Base-by-base conservation (phyloP, 768 basidiomycete genomes). In the Phaeotremella fagi region DNA sequence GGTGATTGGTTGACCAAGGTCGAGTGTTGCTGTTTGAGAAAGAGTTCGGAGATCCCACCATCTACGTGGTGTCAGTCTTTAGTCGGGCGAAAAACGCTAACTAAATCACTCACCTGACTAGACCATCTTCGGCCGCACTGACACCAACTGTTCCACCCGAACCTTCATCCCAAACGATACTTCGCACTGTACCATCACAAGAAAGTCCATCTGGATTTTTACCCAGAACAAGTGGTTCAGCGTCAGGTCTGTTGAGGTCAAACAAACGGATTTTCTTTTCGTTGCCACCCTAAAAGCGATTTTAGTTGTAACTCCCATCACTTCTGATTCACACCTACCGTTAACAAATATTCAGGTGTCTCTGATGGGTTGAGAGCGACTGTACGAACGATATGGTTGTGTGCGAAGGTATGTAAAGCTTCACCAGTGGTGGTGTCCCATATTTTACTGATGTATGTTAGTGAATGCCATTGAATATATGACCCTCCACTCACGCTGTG, bases 261-360 rank as follows among this genome's bases (percentile, higher is more conserved):
- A 95, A 99, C 70, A 98, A 83, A 60, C 95, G 82, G 46, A 94
- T 87, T 77, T 90, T 94, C 81, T 97, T 98, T 75, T 98, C 95
- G 77, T 97, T 87, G 1, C 94, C 94, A 47, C 92, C 73, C 94
- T 20, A 88, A 54, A 92, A 80, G 73, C 83, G 85, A 3, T 80
- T 78, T 20, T 81, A 75, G 45, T 77, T 35, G 11, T n/a, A n/a
- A n/a, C n/a, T n/a, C n/a, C n/a, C n/a, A 20, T 7, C 38, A 12
- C 22, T 22, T 41, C 20, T 20, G 38, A 14, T 41, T 20, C 38
- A 22, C 20, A 57, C 68, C 61, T 48, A 73, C 71, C 0, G 73
- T 74, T 16, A 74, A 52, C 6, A 74, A 61, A 47, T 74, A 74
- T 55, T 74, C 71, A 1, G 73, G 68, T 22, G 53, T 54, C 24